A percentile compares a stretch with the other conserved stretches of the same genome.
These are phyloP conservation scores for Solanum chacoense DNA, from an alignment of 305 asterid genomes.

Conservation along the genomic window DNA sequence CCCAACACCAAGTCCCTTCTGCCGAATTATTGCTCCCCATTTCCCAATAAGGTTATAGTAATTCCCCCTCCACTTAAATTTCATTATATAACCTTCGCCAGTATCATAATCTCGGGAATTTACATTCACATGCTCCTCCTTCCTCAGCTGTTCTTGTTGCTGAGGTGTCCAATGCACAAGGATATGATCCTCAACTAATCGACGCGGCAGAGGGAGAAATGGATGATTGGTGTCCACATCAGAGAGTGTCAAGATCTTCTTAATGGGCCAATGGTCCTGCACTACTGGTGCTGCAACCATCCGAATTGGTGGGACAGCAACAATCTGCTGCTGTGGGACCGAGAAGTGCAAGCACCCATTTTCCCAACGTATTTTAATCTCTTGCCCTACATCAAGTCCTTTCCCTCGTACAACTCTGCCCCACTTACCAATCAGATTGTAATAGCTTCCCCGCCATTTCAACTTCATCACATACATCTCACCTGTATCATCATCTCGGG, in stretches of 20 bases:
- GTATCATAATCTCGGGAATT: constrained; percentile 56
- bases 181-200: constrained; percentile 60
- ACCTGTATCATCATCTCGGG: constrained; percentile 68
- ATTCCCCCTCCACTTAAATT: constrained; percentile 60
- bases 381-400: constrained; percentile 71
- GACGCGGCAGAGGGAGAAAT: constrained; percentile 64
- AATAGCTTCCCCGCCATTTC: constrained; percentile 77
- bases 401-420: constrained; percentile 66
- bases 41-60: constrained; percentile 62
- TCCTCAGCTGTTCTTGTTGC: constrained; percentile 48
- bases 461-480: constrained; percentile 55
- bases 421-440: constrained; percentile 73
- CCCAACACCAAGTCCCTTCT: constrained; percentile 64
- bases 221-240: constrained; percentile 73
- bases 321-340: constrained; percentile 53
- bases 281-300: constrained; percentile 36
- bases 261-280: constrained; percentile 66
- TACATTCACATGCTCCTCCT: constrained; percentile 57
- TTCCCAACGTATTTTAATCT: constrained; percentile 56
- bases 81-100: constrained; percentile 57
- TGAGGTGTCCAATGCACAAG: constrained; percentile 55
- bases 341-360: constrained; percentile 67
- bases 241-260: constrained; percentile 53
- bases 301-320: constrained; percentile 34
- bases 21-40: constrained; percentile 65